Conservation (phyloP, 176 grass and related monocot genomes). For the Tuctoria greenei region DNA sequence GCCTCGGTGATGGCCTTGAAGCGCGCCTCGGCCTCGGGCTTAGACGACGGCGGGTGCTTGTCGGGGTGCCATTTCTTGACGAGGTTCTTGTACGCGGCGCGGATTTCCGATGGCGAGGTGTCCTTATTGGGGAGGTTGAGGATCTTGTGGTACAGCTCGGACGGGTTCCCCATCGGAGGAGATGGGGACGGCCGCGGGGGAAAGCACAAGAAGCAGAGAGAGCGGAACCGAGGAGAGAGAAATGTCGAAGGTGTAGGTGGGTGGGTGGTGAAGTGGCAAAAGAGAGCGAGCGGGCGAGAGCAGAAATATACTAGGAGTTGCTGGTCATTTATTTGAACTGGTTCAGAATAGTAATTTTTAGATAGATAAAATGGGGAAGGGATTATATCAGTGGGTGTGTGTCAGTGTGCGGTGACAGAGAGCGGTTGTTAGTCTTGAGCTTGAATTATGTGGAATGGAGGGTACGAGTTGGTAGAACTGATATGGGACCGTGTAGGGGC, state of each 20-base stretch:
- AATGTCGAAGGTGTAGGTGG: background rate
- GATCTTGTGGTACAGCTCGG: conserved; percentile 76
- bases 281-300: background rate
- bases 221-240: background rate
- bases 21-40: conserved; percentile 74
- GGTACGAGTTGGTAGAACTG: background rate
- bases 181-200: background rate
- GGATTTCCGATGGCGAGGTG: conserved; percentile 75
- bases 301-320: background rate
- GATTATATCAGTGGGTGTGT: background rate
- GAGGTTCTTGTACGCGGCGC: conserved; percentile 72
- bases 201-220: background rate
- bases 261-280: conserved; percentile 17
- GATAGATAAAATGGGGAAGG: background rate
- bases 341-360: background rate
- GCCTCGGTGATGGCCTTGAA: conserved; percentile 95
- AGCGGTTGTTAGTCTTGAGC: background rate
- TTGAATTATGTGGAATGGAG: background rate
- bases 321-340: conserved; percentile 24
- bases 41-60: conserved; percentile 92
- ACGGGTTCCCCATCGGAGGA: conserved; percentile 63
- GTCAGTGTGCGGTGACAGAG: background rate
- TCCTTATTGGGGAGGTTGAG: conserved; percentile 65
- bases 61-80: conserved; percentile 98
- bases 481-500: background rate